Base-by-base conservation (phyloP, 2,329 filamentous ascomycete genomes). In the Trichoderma breve region DNA sequence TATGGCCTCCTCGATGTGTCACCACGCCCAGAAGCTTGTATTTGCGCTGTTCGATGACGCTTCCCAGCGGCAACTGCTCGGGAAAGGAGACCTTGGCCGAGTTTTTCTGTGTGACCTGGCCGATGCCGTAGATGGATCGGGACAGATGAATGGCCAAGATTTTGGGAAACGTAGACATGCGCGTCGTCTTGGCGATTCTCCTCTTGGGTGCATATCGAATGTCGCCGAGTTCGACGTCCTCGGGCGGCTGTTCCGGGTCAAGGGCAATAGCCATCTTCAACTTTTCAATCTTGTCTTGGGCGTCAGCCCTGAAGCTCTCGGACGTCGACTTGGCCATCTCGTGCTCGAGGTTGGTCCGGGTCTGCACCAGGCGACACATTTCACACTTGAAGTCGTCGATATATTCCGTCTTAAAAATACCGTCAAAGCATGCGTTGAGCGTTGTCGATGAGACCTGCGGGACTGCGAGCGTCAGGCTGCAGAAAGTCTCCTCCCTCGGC, bases 301-400 rank as follows among this genome's bases (percentile, higher is more conserved):
- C 82, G 15, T 81, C 82, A 47, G 81, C 79, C 76, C 83, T 87
- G 74, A 87, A 88, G 24, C 80, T 80, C 6, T 87, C 85, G 0
- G 88, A 88, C 26, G 80, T 85, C 4, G 88, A 85, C 70, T 83
- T 87, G 39, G 84, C 81, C 39, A 91, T 79, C 74, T 94, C 90
- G 7, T 85, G 83, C 73, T 89, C 84, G 74, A 93, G 88, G 65
- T 87, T 82, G 34, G 90, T 85, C 68, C 93, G 83, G 4, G 94
- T 94, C 80, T 97, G 92, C 57, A 93, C 82, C n/a, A 99, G 86
- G 26, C 94, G 90, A 79, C 96, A 99, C 82, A 91, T 93, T 77
- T 98, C 96, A 83, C 96, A 99, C 76, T 93, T 95, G 85, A 97
- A 99, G 80, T 97, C 96, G 74, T 98, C 95, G 75, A 99, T 98